phyloP scores from a whole-genome alignment of 2,329 filamentous ascomycete species.

The Xylariales sp. region DNA sequence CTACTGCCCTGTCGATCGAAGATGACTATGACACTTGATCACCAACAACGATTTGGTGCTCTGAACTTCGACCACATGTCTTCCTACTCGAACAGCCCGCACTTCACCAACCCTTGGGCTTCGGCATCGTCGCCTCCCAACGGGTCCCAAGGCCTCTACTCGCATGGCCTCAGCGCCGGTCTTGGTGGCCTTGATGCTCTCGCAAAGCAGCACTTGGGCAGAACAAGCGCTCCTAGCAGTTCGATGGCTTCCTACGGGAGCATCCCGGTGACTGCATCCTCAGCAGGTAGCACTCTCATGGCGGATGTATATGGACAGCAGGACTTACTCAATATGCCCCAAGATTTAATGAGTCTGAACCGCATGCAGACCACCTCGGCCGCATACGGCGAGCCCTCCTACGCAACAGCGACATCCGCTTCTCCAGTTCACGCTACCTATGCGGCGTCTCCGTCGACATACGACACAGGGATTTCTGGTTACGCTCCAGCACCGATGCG shows the following conservation, averaged over 20 bases:
- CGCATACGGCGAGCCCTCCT: slow-evolving; percentile 65
- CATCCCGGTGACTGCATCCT: slow-evolving; percentile 68
- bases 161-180: slow-evolving; percentile 53
- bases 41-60: slow-evolving; percentile 75
- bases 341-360: slow-evolving; percentile 71
- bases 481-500: slow-evolving; percentile 65
- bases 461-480: slow-evolving; percentile 61
- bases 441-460: slow-evolving; percentile 63
- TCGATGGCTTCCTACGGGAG: slow-evolving; percentile 69
- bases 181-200: slow-evolving; percentile 52
- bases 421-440: slow-evolving; percentile 64
- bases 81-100: slow-evolving; percentile 60
- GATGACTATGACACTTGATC: slow-evolving; percentile 97
- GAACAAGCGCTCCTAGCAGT: slow-evolving; percentile 55
- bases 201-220: slow-evolving; percentile 51
- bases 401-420: slow-evolving; percentile 61
- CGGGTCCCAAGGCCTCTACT: slow-evolving; percentile 61
- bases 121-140: slow-evolving; percentile 52
- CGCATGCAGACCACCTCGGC: slow-evolving; percentile 59
- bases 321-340: slow-evolving; percentile 66
- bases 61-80: slow-evolving; percentile 79
- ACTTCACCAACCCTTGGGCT: slow-evolving; percentile 89
- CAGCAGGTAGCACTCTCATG: slow-evolving; percentile 67
- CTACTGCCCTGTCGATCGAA: slow-evolving; percentile 28
- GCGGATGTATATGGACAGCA: slow-evolving; percentile 53